These are phyloP conservation scores for Lentinula edodes DNA, from an alignment of 768 basidiomycete genomes.

Conservation along the genomic window DNA sequence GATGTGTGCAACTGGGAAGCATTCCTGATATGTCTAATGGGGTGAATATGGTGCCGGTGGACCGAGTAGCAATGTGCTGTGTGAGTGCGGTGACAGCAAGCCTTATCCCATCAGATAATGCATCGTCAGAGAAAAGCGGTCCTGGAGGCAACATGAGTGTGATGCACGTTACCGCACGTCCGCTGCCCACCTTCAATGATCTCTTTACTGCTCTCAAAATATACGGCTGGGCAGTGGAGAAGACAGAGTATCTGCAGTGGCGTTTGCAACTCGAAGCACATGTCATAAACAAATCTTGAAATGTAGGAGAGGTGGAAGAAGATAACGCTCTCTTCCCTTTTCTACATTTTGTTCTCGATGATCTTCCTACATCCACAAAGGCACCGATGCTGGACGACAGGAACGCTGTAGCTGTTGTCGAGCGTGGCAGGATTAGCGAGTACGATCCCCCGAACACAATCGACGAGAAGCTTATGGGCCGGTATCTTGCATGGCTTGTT, in stretches of 20 bases:
- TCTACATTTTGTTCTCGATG: conserved; percentile 95
- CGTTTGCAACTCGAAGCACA: conserved; percentile 89
- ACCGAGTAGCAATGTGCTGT: conserved; percentile 86
- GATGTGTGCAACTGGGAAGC: conserved; percentile 95
- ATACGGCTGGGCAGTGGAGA: conserved; percentile 77
- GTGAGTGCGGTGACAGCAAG: conserved; percentile 61
- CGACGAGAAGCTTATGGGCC: conserved; percentile 69
- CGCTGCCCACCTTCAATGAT: conserved; percentile 85
- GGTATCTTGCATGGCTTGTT: conserved; percentile 91
- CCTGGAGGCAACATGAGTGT: conserved; percentile 40
- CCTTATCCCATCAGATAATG: conserved; percentile 38
- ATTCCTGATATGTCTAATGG: conserved; percentile 98
- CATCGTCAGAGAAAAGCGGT: conserved; percentile 7
- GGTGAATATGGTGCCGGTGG: conserved; percentile 97
- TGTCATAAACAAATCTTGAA: conserved; percentile 65
- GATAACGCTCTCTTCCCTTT: conserved; percentile 98
- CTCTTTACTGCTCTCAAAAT: conserved; percentile 65
- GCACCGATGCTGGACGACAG: conserved; percentile 84
- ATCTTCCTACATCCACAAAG: conserved; percentile 94
- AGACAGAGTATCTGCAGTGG: conserved; percentile 91
- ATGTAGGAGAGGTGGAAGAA: conserved; percentile 31
- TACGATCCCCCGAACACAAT: conserved; percentile 54
- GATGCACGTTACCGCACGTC: conserved; percentile 81
- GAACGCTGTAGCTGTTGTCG: conserved; percentile 62
- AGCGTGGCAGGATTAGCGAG: conserved; percentile 26